Evolutionary conservation across 2,329 filamentous ascomycete species (phyloP).

Genomic region (Ophiostoma ulmi): DNA sequence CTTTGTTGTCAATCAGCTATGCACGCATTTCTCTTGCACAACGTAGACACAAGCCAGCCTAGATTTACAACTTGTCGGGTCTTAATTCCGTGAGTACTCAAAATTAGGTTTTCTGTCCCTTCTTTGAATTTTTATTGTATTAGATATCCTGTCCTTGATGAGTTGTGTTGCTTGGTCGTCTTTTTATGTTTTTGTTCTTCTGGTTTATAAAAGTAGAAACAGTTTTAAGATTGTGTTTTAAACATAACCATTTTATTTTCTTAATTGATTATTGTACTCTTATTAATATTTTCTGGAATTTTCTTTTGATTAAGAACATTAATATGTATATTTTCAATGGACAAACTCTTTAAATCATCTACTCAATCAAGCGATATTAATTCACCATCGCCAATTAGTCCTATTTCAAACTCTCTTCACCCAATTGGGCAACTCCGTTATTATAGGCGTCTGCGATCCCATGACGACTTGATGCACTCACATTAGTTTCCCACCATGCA

Average conservation of each 20-base stretch:
- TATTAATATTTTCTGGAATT: no score
- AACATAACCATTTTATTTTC: no score
- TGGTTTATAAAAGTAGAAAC: no score
- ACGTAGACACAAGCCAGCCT: not conserved
- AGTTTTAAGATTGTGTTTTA: no score
- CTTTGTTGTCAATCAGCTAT: not conserved
- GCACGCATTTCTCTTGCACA: not conserved
- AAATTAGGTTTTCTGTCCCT: not conserved
- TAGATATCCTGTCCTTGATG: no score
- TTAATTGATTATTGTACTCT: no score
- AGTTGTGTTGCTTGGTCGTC: no score
- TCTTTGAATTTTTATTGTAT: not conserved
- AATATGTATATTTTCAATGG: no score
- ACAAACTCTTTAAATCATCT: no score
- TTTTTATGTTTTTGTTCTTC: no score
- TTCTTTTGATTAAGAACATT: no score
- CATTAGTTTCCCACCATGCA: not conserved
- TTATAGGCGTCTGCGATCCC: not conserved
- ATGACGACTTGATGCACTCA: not conserved
- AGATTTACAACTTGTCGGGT: not conserved
- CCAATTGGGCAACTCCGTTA: constrained; percentile 7
- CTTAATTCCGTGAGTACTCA: not conserved
- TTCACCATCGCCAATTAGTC: not conserved
- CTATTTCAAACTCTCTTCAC: not conserved
- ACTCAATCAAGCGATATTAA: no score